A percentile compares a stretch with the other conserved stretches of the same genome.
Evolutionary conservation across 108 stramenopile species (phyloP).

Genomic region (Stephanodiscus triporus): DNA sequence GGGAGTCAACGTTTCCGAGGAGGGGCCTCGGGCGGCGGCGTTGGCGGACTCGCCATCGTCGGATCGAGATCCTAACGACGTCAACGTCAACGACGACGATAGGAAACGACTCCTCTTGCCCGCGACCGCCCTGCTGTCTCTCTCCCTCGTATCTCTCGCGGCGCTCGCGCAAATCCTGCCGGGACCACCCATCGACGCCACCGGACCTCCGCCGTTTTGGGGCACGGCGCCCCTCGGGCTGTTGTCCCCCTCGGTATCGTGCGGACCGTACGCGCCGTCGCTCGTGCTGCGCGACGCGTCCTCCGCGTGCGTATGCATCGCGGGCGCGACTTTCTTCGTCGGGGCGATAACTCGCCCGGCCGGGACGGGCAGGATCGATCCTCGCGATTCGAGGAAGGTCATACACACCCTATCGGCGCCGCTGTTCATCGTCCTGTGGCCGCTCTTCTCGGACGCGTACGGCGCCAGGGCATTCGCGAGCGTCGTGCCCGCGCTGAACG

Average conservation of each 20-base stretch:
- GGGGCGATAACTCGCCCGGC: conserved; percentile 54
- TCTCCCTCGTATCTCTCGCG: conserved; percentile 31
- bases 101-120: conserved; percentile 20
- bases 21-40: no score
- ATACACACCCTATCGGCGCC: conserved; percentile 80
- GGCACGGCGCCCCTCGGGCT: conserved; percentile 33
- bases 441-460: conserved; percentile 66
- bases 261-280: conserved; percentile 41
- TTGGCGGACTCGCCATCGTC: not conserved
- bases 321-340: conserved; percentile 58
- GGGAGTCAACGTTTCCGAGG: no score
- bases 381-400: conserved; percentile 73
- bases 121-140: conserved; percentile 5
- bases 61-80: not conserved
- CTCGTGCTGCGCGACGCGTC: conserved; percentile 58
- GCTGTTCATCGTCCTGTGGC: conserved; percentile 72
- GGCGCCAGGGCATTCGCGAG: conserved; percentile 73
- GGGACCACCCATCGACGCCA: conserved; percentile 40
- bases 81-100: not conserved
- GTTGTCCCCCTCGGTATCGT: conserved; percentile 27
- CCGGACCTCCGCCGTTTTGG: conserved; percentile 30
- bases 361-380: conserved; percentile 40
- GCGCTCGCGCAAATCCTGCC: conserved; percentile 31
- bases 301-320: conserved; percentile 51
- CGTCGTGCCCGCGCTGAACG: conserved; percentile 61